A percentile compares a stretch with the other conserved stretches of the same genome.
These are phyloP conservation scores for Athelia sp. DNA, from an alignment of 1,284 basidiomycete species.

Conservation along the genomic window DNA sequence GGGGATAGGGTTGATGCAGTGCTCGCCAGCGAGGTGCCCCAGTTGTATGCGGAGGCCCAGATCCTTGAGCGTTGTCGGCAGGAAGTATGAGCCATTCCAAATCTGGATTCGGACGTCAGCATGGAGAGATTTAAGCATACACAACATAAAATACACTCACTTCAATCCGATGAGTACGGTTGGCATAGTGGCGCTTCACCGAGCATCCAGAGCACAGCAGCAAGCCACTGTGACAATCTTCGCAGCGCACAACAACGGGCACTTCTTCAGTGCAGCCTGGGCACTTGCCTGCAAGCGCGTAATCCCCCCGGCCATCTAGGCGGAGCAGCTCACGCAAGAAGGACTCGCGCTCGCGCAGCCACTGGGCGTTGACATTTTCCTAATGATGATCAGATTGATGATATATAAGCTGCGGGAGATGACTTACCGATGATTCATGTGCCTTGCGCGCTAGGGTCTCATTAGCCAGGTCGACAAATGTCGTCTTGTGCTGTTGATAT, in stretches of 20 bases:
- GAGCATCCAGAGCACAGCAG: neutral
- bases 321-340: neutral
- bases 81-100: slow-evolving; percentile 4
- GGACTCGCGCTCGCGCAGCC: neutral
- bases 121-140: neutral
- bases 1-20: slow-evolving; percentile 9
- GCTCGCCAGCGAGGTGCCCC: slow-evolving; percentile 11
- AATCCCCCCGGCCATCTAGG: neutral
- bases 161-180: neutral
- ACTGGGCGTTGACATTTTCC: neutral
- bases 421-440: neutral
- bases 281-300: neutral
- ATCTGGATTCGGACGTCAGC: neutral
- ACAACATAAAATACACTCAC: neutral
- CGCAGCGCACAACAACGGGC: neutral
- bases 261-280: neutral
- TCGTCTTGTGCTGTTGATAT: neutral
- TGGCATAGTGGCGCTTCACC: neutral
- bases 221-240: neutral
- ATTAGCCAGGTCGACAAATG: neutral
- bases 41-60: slow-evolving; percentile 20
- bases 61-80: slow-evolving; percentile 7
- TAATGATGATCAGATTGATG: neutral
- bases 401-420: neutral
- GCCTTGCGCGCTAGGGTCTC: neutral